These are phyloP conservation scores for Fomitopsis palustris DNA, from an alignment of 1,284 basidiomycete species.

Conservation along the genomic window DNA sequence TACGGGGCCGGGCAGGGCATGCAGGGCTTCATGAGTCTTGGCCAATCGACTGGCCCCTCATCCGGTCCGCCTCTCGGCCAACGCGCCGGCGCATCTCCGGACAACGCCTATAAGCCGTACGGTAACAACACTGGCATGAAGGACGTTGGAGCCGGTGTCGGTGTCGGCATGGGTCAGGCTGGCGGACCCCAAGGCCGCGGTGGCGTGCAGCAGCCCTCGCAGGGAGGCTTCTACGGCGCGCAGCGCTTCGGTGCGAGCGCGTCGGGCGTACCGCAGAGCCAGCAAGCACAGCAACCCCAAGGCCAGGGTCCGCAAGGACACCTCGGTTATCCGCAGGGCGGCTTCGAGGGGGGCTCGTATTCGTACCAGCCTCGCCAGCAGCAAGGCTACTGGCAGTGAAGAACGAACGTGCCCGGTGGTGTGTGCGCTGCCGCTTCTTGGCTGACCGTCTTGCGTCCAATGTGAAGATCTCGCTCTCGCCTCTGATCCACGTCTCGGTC, in stretches of 20 bases:
- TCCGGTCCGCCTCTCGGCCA: conserved; percentile 46
- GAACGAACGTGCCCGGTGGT: conserved; percentile 8
- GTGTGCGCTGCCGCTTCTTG: not conserved
- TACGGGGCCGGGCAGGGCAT: conserved; percentile 58
- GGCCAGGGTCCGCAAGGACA: conserved; percentile 59
- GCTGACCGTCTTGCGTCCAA: not conserved
- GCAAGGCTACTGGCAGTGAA: conserved; percentile 68
- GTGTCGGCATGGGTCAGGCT: conserved; percentile 35
- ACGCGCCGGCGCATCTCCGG: conserved; percentile 54
- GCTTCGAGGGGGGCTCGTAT: conserved; percentile 60
- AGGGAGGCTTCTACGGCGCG: conserved; percentile 57
- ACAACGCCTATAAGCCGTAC: conserved; percentile 72
- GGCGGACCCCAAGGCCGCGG: conserved; percentile 42
- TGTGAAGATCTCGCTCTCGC: conserved; percentile 9
- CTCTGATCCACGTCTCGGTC: not conserved
- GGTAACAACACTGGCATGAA: conserved; percentile 48
- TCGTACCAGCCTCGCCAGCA: conserved; percentile 64
- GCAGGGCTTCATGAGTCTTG: conserved; percentile 68
- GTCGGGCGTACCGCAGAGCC: conserved; percentile 38
- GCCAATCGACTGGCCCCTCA: conserved; percentile 42
- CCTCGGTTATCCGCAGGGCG: conserved; percentile 62
- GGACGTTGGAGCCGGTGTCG: conserved; percentile 52
- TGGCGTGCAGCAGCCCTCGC: conserved; percentile 45
- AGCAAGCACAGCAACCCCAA: conserved; percentile 40
- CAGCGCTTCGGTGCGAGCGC: conserved; percentile 55